Evolutionary conservation across 768 basidiomycete species (phyloP), one percentile per base, ranked within the genome.

Genomic region (Lepiota brunneoincarnata): DNA sequence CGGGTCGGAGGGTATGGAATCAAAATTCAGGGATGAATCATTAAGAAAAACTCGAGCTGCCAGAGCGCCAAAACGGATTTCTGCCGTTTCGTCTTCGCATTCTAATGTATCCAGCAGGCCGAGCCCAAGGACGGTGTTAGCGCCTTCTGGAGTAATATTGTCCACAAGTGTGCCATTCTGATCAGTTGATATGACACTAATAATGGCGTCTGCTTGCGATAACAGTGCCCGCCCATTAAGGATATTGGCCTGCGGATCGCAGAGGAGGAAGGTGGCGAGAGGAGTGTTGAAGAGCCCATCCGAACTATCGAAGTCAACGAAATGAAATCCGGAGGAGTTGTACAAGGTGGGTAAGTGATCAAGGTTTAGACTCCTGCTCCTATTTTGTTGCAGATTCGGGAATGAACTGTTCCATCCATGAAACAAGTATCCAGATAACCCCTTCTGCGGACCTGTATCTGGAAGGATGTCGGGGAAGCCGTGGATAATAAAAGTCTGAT

Each of bases 321-420:
- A 47, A 18, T 47, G 26, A 20, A 28, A 47, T 36, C 45, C 45
- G n/a, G 45, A 47, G 0, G 26, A 9, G 31, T 17, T 47, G 9
- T 17, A 36, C 5, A 35, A 18, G 9, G 31, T 47, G 3, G 31
- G 45, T 15, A 47, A 18, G 12, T 20, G 6, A 35, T 47, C 45
- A 6, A 47, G 45, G 21, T 47, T 34, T 9, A 50, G 26, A 10
- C 26, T 50, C 28, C 49, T 23, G 24, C 23, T 37, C 18, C n/a
- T n/a, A n/a, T 28, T 28, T 28, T 23, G 14, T 15, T 37, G 18
- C 2, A 17, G 10, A 2, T 50, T 24, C 5, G 49, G 24, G 23
- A 50, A 21, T 10, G 49, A 39, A 15, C 49, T 50, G 18, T 50
- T 50, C 14, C n/a, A 17, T 4, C 49, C 49, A 18, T 40, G 41